Conservation (phyloP, 805 yeast species). For the Komagataella kurtzmanii region DNA sequence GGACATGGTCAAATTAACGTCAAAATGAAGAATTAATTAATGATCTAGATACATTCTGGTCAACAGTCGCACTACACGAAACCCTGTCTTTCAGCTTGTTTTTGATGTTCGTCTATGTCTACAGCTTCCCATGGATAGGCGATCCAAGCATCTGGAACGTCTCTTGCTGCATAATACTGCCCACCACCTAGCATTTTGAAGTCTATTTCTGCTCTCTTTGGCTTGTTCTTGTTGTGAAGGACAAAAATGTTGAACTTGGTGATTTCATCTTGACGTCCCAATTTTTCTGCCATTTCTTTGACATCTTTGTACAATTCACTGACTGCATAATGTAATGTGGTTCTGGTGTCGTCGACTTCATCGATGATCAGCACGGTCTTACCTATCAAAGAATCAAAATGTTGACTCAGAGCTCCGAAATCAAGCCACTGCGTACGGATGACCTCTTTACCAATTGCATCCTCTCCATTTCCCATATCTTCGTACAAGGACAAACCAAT, state of each 20-base stretch:
- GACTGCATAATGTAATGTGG: conserved; percentile 76
- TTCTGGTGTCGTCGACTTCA: conserved; percentile 88
- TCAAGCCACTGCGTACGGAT: conserved; percentile 87
- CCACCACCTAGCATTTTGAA: conserved; percentile 46
- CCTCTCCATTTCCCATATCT: conserved; percentile 34
- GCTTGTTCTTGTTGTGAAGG: conserved; percentile 72
- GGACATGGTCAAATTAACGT: conserved; percentile 52
- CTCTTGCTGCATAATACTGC: conserved; percentile 59
- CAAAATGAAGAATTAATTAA: conserved; percentile 19
- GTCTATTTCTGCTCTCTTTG: conserved; percentile 66
- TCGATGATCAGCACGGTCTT: conserved; percentile 74
- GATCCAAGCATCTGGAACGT: conserved; percentile 71
- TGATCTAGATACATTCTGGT: not conserved
- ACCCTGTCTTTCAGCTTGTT: conserved; percentile 52
- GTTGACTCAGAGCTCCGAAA: conserved; percentile 55
- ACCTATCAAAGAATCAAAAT: conserved; percentile 67
- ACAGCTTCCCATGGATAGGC: conserved; percentile 86
- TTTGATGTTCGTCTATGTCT: conserved; percentile 70
- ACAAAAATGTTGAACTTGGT: conserved; percentile 71
- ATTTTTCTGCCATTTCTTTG: conserved; percentile 39
- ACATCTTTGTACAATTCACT: conserved; percentile 62
- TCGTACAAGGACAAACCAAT: conserved; percentile 56
- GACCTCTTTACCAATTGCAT: conserved; percentile 64
- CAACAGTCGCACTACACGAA: not conserved
- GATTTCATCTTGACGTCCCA: conserved; percentile 43